phyloP scores from a whole-genome alignment of 768 basidiomycete genomes.

The Lentinus tigrinus region DNA sequence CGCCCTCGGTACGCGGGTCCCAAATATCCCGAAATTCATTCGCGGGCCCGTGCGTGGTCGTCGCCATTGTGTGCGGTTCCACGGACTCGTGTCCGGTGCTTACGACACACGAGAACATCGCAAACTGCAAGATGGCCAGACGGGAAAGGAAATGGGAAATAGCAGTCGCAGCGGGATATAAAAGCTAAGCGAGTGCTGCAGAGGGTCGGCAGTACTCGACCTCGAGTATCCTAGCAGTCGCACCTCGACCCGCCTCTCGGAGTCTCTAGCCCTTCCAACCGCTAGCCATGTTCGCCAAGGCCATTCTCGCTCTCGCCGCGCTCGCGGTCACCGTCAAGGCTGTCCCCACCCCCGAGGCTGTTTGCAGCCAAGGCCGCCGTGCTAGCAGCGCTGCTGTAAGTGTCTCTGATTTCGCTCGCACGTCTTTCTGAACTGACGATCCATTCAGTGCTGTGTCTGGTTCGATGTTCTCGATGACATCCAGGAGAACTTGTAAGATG shows the following conservation, averaged over 20 bases:
- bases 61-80: background rate
- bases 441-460: conserved; percentile 13
- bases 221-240: background rate
- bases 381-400: background rate
- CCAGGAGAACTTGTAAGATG: conserved; percentile 11
- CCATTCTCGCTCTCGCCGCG: background rate
- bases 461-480: conserved; percentile 20
- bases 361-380: background rate
- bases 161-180: background rate
- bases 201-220: background rate
- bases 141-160: background rate
- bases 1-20: background rate
- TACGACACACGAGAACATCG: background rate
- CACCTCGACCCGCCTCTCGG: background rate
- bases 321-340: background rate
- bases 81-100: background rate
- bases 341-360: background rate
- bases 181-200: background rate
- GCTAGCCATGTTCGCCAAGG: conserved; percentile 2
- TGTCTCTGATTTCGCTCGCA: background rate
- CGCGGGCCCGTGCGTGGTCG: background rate
- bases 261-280: background rate
- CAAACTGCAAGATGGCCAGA: background rate
- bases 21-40: background rate
- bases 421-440: background rate